These are phyloP conservation scores for Allodekkera sacchari DNA, from an alignment of 805 yeast genomes.

Conservation along the genomic window DNA sequence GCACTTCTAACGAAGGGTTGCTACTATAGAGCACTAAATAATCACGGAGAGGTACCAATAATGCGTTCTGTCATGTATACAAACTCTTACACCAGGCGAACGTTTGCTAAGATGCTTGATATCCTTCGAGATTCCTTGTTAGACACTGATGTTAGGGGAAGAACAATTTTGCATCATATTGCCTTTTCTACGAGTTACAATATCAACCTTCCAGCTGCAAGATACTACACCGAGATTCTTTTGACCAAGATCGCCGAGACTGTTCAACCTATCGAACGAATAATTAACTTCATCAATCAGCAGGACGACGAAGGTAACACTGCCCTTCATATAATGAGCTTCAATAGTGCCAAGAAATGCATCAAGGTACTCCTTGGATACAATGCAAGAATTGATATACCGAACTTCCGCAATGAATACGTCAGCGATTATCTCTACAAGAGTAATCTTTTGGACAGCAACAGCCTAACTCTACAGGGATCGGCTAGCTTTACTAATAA, in stretches of 20 bases:
- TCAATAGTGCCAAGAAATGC: constrained; percentile 36
- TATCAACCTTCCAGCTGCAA: constrained; percentile 67
- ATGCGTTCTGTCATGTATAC: constrained; percentile 81
- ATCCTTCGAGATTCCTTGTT: constrained; percentile 69
- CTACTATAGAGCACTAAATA: constrained; percentile 47
- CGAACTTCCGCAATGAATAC: constrained; percentile 35
- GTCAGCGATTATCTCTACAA: constrained; percentile 31
- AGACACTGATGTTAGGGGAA: constrained; percentile 62
- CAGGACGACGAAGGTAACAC: constrained; percentile 53
- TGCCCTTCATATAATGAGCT: constrained; percentile 43
- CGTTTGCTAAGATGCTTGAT: constrained; percentile 73
- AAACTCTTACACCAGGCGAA: constrained; percentile 72
- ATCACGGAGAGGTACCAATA: constrained; percentile 79
- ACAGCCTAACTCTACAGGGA: too few relatives aligned
- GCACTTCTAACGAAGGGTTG: constrained; percentile 73
- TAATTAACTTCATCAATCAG: constrained; percentile 47
- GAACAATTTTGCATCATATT: constrained; percentile 82
- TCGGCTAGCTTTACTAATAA: constrained; percentile 11
- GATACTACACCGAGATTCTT: constrained; percentile 72
- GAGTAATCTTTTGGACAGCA: constrained; percentile 5
- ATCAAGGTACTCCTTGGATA: constrained; percentile 36
- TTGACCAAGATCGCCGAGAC: constrained; percentile 62
- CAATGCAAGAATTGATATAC: constrained; percentile 47
- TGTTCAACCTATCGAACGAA: constrained; percentile 50
- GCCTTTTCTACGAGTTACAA: constrained; percentile 60